Percentiles rank a stretch among this genome's conserved stretches.
Conservation (phyloP, 2,329 filamentous ascomycete species). For the Cladosporium sp. region DNA sequence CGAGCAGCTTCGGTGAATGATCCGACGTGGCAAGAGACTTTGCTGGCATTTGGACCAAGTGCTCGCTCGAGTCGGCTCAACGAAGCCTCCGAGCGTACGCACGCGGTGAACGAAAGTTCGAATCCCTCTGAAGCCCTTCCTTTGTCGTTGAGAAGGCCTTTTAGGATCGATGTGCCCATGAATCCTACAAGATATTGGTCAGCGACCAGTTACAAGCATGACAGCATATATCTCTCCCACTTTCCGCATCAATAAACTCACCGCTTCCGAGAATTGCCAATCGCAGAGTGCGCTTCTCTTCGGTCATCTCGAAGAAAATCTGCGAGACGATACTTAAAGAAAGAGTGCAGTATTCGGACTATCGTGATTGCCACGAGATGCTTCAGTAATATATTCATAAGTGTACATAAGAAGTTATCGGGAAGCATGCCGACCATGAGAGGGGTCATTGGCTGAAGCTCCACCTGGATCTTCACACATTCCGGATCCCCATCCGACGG, state of each 20-base stretch:
- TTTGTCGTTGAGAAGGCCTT: conserved; percentile 10
- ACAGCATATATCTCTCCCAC: background rate
- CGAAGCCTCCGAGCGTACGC: conserved; percentile 12
- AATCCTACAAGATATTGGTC: conserved; percentile 13
- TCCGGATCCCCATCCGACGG: too few species aligned
- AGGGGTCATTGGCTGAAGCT: too few species aligned
- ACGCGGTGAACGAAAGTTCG: conserved; percentile 13
- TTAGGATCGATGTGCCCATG: conserved; percentile 21
- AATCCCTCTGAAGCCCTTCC: conserved; percentile 4
- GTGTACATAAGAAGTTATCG: too few species aligned
- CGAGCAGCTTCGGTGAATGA: conserved; percentile 10
- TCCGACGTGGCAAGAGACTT: conserved; percentile 11
- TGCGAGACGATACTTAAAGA: too few species aligned
- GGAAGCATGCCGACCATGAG: too few species aligned
- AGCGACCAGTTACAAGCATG: background rate
- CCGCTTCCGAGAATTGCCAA: conserved; percentile 6
- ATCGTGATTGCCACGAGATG: too few species aligned
- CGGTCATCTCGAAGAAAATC: background rate
- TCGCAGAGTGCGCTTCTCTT: background rate
- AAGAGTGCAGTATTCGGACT: too few species aligned
- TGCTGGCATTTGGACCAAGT: conserved; percentile 2
- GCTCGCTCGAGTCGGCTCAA: conserved; percentile 10
- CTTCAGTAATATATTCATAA: too few species aligned
- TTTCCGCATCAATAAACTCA: background rate
- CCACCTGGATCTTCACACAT: too few species aligned